Evolutionary conservation across 2,329 filamentous ascomycete species (phyloP), one percentile per base, ranked within the genome.

Genomic region (Coleophoma eucalyptorum): DNA sequence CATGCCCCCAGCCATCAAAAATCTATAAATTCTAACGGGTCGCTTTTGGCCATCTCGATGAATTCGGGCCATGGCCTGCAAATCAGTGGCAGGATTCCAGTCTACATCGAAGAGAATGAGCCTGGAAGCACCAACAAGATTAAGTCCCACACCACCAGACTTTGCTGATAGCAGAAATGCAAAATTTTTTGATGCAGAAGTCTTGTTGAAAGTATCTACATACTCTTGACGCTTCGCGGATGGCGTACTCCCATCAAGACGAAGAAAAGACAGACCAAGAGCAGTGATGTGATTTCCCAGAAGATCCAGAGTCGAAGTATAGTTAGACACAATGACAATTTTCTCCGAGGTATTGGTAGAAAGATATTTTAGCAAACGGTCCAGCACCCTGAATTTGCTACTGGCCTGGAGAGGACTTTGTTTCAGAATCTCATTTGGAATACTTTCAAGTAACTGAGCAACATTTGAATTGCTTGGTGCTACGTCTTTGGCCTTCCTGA

Each of bases 281-380:
- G 81, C 79, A 2, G 74, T 71, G 4, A 89, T 73, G 2, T 89
- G 75, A 3, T 74, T 77, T 41, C 78, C 79, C 4, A 90, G 77
- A 54, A 89, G 74, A 58, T 87, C 83, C 10, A 90, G 75, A 0
- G 86, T 90, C 10, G 83, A 81, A 0, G 86, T 90, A 63, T 88
- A 89, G 62, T 89, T 89, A 18, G 85, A 89, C n/a, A 90, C 84
- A 8, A 90, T 73, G 10, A 90, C 84, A 20, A 90, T 79, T 60
- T 89, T 90, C 60, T 90, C 86, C 1, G 76, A 69, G 0, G 85
- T 87, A 0, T 73, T 80, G 2, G 72, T 77, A 45, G 76, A 77
- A 20, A 90, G 75, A 11, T 74, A 75, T 57, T 84, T 77, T 1
- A 90, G 69, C 8, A 90, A 71, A 48, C 79, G 76, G 61, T 89